phyloP scores from a whole-genome alignment of 257 asterid genomes.

The Fraxinus excelsior region DNA sequence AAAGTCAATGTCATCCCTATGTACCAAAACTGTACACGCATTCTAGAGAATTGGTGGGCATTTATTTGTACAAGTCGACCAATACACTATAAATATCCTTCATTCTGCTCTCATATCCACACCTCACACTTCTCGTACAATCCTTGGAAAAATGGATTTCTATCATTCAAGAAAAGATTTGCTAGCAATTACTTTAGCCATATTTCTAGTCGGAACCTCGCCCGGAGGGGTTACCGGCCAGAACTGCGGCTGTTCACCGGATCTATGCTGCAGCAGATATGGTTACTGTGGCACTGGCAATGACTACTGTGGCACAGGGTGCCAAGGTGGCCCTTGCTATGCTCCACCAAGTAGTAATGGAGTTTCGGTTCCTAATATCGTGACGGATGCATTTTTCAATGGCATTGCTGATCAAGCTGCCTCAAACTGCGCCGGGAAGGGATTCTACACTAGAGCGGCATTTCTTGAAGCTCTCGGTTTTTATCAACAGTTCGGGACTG shows the following conservation, averaged over 20 bases:
- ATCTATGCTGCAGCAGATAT: constrained; percentile 45
- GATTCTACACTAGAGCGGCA: constrained; percentile 44
- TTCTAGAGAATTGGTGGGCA: background rate
- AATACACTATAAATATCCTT: constrained; percentile 11
- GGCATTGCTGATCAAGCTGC: constrained; percentile 39
- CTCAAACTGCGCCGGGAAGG: constrained; percentile 42
- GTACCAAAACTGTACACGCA: background rate
- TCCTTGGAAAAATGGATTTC: constrained; percentile 15
- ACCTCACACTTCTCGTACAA: background rate
- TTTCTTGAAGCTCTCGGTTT: constrained; percentile 44
- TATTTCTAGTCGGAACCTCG: constrained; percentile 14
- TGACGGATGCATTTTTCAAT: constrained; percentile 44
- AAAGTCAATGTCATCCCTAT: background rate
- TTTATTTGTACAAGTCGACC: background rate
- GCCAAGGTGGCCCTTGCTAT: constrained; percentile 43
- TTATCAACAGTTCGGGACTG: constrained; percentile 39
- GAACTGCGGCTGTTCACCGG: constrained; percentile 42
- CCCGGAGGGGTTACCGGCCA: constrained; percentile 28
- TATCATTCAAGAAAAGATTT: constrained; percentile 6
- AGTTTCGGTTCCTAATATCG: constrained; percentile 30
- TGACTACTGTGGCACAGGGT: constrained; percentile 47
- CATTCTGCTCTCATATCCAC: background rate
- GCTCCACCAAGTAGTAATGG: constrained; percentile 27
- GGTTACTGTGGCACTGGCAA: constrained; percentile 48
- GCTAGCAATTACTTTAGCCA: constrained; percentile 21